A percentile compares a stretch with the other conserved stretches of the same genome.
These are phyloP conservation scores for Zalerion maritima DNA, from an alignment of 495 filamentous ascomycete species.

Conservation along the genomic window DNA sequence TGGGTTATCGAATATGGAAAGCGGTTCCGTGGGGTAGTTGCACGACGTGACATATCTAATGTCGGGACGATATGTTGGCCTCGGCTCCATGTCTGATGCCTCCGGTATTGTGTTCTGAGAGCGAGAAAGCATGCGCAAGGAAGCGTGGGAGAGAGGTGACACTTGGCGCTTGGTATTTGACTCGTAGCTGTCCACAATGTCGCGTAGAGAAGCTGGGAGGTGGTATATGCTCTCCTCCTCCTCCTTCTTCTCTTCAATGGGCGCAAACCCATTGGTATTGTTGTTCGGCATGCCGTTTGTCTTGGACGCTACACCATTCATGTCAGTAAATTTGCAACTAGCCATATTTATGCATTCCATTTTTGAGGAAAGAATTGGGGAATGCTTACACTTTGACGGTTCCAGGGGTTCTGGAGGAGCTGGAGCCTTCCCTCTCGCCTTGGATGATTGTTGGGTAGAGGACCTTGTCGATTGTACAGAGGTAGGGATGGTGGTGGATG, in stretches of 20 bases:
- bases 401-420: slow-evolving; percentile 20
- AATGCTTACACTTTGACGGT: slow-evolving; percentile 22
- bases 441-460: too few species aligned
- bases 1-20: slow-evolving; percentile 81
- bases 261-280: slow-evolving; percentile 37
- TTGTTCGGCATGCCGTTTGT: slow-evolving; percentile 41
- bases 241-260: slow-evolving; percentile 28
- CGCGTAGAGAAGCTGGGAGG: slow-evolving; percentile 77
- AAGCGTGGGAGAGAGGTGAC: slow-evolving; percentile 42
- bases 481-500: too few species aligned
- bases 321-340: slow-evolving; percentile 10
- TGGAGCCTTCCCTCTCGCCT: slow-evolving; percentile 26
- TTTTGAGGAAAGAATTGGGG: slow-evolving; percentile 6
- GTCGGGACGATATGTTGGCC: slow-evolving; percentile 70
- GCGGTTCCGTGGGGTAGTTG: slow-evolving; percentile 84
- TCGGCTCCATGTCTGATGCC: slow-evolving; percentile 62
- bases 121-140: slow-evolving; percentile 53
- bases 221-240: slow-evolving; percentile 84
- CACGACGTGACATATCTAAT: slow-evolving; percentile 62
- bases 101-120: slow-evolving; percentile 62
- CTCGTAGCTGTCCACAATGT: slow-evolving; percentile 82
- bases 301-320: slow-evolving; percentile 18
- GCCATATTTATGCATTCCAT: slow-evolving; percentile 2
- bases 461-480: too few species aligned
- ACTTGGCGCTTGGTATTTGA: slow-evolving; percentile 53